Evolutionary conservation across 2,329 filamentous ascomycete genomes (phyloP), one percentile per base, ranked within the genome.

Genomic region (Arthroderma sp.): DNA sequence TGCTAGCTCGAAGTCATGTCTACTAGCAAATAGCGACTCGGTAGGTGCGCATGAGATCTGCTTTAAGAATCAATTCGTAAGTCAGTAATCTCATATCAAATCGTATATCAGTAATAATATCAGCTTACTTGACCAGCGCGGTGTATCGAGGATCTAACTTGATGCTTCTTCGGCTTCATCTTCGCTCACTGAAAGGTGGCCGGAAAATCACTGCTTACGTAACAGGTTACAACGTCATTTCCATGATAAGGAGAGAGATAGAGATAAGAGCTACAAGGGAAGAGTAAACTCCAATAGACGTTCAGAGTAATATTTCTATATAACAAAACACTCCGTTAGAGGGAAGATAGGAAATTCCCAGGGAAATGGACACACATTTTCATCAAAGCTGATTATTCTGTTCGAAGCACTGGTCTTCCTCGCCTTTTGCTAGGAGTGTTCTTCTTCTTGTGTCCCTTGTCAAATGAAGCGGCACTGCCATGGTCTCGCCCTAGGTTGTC

Each of bases 401-500:
- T 73, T 64, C 75, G 65, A 61, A 77, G 64, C 60, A 75, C 71
- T 17, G 74, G 75, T 65, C 70, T 73, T 61, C 68, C 68, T 63
- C 75, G 76, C 9, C 68, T 66, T 54, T 73, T 37, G 11, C 38
- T 28, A 23, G 49, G 37, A 17, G 56, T 70, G 64, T 75, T 75
- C 68, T 75, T 77, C 67, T 77, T 78, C 70, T 79, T 79, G 60
- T 76, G 74, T 19, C 77, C 78, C 55, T 74, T 74, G 58, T 79
- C 77, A 66, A 78, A 76, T 44, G 75, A 72, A 54, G 76, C 74
- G 0, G 81, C 82, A 63, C 76, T 80, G 62, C 81, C 81, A 70
- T 96, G 91, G 66, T 95, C 89, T 70, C 93, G 84, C 57, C 90
- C 91, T 63, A 98, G 79, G 72, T 97, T 97, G 77, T 98, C 93